Evolutionary conservation across 306 rosid species (phyloP), one percentile per base, ranked within the genome.

Genomic region (Sesbania bispinosa): DNA sequence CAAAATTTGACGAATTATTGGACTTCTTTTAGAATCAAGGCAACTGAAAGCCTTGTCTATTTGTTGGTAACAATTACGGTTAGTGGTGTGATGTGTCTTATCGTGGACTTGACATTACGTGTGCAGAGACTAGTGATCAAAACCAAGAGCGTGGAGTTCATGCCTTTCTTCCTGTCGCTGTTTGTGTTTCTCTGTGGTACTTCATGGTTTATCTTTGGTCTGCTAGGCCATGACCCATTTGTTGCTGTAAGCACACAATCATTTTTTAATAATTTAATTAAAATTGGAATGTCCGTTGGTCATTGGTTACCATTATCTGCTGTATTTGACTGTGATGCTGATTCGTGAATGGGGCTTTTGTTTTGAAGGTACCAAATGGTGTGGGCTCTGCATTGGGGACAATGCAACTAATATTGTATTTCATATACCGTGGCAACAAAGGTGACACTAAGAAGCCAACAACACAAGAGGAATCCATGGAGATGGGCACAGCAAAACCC

Each of bases 131-230:
- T 81, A 2, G 98, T 90, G 75, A 57, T 93, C 5, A 87, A 15
- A 61, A 90, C 84, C 0, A 93, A 84, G 83, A 93, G 98, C 15
- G 97, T 93, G 69, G 98, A 93, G 76, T 93, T 84, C 76, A 93
- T 93, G 98, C 98, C 98, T 0, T 93, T 90, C 75, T 90, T 88
- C 78, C 69, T 93, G 62, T 93, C 98, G 0, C 84, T 93, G 5
- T 90, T 87, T 55, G 85, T 86, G 74, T 93, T 93, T 59, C 77
- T 93, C 13, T 93, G 97, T 24, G 98, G 97, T 8, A 84, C 87
- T 2, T 93, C 92, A 0, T 93, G 94, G 92, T 88, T 90, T 46
- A 52, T 88, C 58, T 93, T 7, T 63, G 97, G 97, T 18, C 69
- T 87, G 4, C 71, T 88, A 3, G 97, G 97, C 3, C 82, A 5